Evolutionary conservation across 2,329 filamentous ascomycete genomes (phyloP).

Genomic region (Sporothrix luriei): DNA sequence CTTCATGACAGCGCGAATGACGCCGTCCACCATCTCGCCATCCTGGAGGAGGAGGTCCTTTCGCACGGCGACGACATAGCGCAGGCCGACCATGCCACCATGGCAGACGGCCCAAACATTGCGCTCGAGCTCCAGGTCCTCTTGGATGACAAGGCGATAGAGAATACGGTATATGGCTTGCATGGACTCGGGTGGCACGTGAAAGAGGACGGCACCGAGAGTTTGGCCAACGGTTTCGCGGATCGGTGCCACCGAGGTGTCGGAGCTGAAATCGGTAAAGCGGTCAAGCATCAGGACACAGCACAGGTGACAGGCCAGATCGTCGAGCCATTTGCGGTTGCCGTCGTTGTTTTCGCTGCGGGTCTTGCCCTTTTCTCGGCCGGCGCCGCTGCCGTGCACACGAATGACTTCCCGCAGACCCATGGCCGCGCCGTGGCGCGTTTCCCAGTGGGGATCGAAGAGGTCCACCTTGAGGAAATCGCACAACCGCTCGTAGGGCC

Average conservation of each 20-base stretch:
- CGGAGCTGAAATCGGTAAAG: constrained; percentile 96
- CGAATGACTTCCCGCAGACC: constrained; percentile 87
- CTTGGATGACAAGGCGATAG: constrained; percentile 88
- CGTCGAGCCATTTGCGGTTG: constrained; percentile 87
- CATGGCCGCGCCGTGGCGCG: constrained; percentile 93
- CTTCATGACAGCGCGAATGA: constrained; percentile 91
- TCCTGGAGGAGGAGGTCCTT: constrained; percentile 89
- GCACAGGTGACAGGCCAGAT: constrained; percentile 90
- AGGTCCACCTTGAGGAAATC: constrained; percentile 92
- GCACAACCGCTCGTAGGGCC: constrained; percentile 92
- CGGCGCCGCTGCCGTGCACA: constrained; percentile 88
- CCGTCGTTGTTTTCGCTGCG: constrained; percentile 73
- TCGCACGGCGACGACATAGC: constrained; percentile 92
- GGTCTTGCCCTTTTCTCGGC: constrained; percentile 70
- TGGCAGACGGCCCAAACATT: constrained; percentile 94
- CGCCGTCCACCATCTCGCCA: constrained; percentile 84
- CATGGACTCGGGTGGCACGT: constrained; percentile 77
- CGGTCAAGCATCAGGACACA: constrained; percentile 97
- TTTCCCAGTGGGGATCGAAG: constrained; percentile 93
- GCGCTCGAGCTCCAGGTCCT: constrained; percentile 71
- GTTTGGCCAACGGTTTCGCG: constrained; percentile 94
- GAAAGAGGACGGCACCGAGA: constrained; percentile 82
- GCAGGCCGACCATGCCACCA: constrained; percentile 94
- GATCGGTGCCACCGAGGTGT: constrained; percentile 95
- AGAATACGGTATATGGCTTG: constrained; percentile 82